Evolutionary conservation across 2,329 filamentous ascomycete species (phyloP).

Genomic region (Orbilia javanica): DNA sequence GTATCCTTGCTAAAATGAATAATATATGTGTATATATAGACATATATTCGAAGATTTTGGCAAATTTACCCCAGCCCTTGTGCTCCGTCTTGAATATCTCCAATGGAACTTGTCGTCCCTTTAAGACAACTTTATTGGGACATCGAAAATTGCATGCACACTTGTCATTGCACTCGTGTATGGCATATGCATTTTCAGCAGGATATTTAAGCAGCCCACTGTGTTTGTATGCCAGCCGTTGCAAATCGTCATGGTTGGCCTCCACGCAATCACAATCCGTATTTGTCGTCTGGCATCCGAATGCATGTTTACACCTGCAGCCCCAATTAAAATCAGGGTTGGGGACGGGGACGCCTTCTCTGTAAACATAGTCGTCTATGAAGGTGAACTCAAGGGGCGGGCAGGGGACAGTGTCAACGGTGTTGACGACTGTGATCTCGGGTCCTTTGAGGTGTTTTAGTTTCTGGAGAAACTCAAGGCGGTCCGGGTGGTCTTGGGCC

Average conservation of each 20-base stretch:
- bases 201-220: conserved; percentile 59
- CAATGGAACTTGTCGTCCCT: conserved; percentile 77
- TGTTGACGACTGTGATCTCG: conserved; percentile 76
- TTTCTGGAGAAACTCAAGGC: conserved; percentile 59
- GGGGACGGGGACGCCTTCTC: conserved; percentile 72
- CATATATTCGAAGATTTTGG: too few relatives aligned
- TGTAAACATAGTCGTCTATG: conserved; percentile 73
- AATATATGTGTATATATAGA: too few relatives aligned
- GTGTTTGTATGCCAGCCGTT: conserved; percentile 60
- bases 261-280: conserved; percentile 78
- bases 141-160: conserved; percentile 76
- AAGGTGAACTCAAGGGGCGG: conserved; percentile 77
- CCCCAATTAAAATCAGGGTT: conserved; percentile 76
- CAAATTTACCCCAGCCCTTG: conserved; percentile 79
- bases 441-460: conserved; percentile 60
- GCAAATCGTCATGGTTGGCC: conserved; percentile 45
- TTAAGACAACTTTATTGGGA: conserved; percentile 81
- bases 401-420: conserved; percentile 70
- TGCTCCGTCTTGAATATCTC: conserved; percentile 81
- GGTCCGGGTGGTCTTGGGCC: conserved; percentile 56
- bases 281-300: conserved; percentile 63
- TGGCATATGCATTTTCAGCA: conserved; percentile 65
- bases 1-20: not conserved
- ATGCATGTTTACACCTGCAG: conserved; percentile 72
- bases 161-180: conserved; percentile 83